These are phyloP conservation scores for Taphrina flavorubra DNA, from an alignment of 1,139 yeast genomes.

Conservation along the genomic window DNA sequence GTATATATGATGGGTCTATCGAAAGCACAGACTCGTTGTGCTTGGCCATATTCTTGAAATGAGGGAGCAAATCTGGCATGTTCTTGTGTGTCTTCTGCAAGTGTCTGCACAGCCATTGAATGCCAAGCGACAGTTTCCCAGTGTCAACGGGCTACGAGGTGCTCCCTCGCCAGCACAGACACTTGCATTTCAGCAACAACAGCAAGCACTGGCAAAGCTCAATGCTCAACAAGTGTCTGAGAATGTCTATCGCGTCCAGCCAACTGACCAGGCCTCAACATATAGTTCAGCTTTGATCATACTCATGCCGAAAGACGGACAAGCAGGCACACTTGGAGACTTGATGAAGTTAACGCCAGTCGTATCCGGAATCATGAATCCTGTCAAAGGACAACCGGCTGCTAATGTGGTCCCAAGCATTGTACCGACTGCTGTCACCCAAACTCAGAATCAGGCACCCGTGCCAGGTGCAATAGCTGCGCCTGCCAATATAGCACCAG, in stretches of 20 bases:
- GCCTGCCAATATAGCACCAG: conserved; percentile 8
- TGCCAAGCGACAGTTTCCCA: conserved; percentile 9
- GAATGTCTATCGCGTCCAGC: conserved; percentile 26
- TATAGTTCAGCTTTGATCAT: conserved; percentile 23
- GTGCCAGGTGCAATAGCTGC: neutral
- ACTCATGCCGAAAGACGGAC: conserved; percentile 14
- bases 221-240: conserved; percentile 27
- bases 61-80: neutral
- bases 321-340: conserved; percentile 18
- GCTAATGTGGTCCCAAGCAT: neutral
- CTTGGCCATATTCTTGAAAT: neutral
- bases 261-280: conserved; percentile 14
- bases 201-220: conserved; percentile 20
- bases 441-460: conserved; percentile 8
- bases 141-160: conserved; percentile 6
- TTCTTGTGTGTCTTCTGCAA: neutral
- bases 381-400: conserved; percentile 12
- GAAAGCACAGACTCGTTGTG: neutral
- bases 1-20: neutral
- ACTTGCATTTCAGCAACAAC: conserved; percentile 16
- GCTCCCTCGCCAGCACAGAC: conserved; percentile 7
- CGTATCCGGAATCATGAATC: conserved; percentile 15
- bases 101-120: conserved; percentile 5
- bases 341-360: conserved; percentile 6
- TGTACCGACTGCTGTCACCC: neutral